Percentiles rank a stretch among this genome's conserved stretches.
Evolutionary conservation across 2,329 filamentous ascomycete species (phyloP).

Genomic region (Diaporthe citriasiana): DNA sequence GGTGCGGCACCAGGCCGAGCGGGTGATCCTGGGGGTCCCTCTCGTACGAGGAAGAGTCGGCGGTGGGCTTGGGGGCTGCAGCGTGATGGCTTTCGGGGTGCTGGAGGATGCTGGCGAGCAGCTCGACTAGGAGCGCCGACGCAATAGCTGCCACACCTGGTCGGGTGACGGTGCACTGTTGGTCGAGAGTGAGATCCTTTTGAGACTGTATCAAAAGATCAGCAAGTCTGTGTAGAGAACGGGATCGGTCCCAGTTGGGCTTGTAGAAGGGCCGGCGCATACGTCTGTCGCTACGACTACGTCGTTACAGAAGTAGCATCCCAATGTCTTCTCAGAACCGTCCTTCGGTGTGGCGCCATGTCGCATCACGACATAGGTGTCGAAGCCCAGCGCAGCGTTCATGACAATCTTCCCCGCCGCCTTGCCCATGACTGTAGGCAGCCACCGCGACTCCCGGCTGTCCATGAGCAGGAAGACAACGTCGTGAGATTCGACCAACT

Average conservation of each 20-base stretch:
- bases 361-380: constrained; percentile 97
- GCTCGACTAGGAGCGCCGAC: constrained; percentile 89
- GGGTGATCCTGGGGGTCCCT: constrained; percentile 71
- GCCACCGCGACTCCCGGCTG: constrained; percentile 92
- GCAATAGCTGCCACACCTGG: constrained; percentile 94
- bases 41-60: constrained; percentile 60
- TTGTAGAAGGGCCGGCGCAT: constrained; percentile 42
- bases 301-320: constrained; percentile 99
- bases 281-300: constrained; percentile 95
- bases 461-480: constrained; percentile 98
- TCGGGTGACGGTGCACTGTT: constrained; percentile 97
- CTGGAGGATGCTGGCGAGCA: constrained; percentile 89
- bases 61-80: constrained; percentile 63
- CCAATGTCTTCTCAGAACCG: constrained; percentile 76
- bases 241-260: constrained; percentile 55
- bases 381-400: constrained; percentile 96
- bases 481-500: constrained; percentile 87
- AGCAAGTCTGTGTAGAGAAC: constrained; percentile 42
- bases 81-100: constrained; percentile 80
- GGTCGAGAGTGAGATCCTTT: constrained; percentile 94
- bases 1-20: constrained; percentile 81
- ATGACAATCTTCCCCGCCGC: constrained; percentile 93
- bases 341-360: constrained; percentile 79
- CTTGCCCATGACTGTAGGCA: constrained; percentile 97
- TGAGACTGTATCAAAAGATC: constrained; percentile 74